Evolutionary conservation across 2,329 filamentous ascomycete species (phyloP), one percentile per base, ranked within the genome.

Genomic region (Colletotrichum musae): DNA sequence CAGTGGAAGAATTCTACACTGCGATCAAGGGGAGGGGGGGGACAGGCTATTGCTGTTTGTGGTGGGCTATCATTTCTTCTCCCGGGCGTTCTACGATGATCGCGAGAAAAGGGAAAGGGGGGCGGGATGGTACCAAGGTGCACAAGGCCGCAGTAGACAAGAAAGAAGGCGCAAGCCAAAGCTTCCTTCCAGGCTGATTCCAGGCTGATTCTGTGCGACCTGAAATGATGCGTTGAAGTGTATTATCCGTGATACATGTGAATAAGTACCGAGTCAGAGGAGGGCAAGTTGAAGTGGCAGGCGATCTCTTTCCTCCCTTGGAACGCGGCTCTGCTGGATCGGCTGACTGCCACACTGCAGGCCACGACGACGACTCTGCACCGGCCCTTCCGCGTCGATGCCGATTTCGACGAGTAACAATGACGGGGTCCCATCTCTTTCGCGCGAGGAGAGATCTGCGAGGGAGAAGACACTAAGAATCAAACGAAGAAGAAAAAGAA

Each of bases 281-380:
- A 36, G 32, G 32, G 32, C 32, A 10, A 36, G 32, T 9, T 6
- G 7, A 10, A 36, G 32, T 9, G 32, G 7, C 16, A 28, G 57
- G 16, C 50, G 64, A 56, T 61, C 50, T 26, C 58, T 7, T 51
- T 18, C 58, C 64, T 50, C 52, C 36, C 54, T 63, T 45, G 64
- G 64, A 58, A 63, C 24, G 64, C 45, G 52, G 36, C 58, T 52
- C 58, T 64, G 51, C 41, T 48, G 48, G 53, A 48, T 61, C 48
- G 56, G 21, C 3, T 21, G 21, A 45, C 36, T 43, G 16, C 16
- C 3, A 13, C 12, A 45, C 36, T 43, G 16, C 16, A 26, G 21
- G 36, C 39, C 50, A 50, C 39, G 32, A 10, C 39, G 32, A 10
- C 32, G 7, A 36, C 21, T 53, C 21, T 47, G 21, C 28, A 36